These are phyloP conservation scores for Quercus glauca DNA, from an alignment of 306 rosid genomes.

Conservation along the genomic window DNA sequence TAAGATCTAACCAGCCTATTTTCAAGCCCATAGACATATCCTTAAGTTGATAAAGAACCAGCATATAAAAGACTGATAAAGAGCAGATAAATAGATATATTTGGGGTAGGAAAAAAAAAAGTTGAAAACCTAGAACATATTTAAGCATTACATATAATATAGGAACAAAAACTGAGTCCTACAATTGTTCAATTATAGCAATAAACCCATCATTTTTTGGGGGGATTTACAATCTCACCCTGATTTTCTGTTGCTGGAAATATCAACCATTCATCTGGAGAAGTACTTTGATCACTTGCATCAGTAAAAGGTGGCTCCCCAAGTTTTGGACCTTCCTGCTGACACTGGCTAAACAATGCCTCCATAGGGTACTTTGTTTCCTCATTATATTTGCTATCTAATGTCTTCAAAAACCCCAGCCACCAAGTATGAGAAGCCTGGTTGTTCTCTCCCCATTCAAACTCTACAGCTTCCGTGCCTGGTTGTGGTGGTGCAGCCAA, in stretches of 20 bases:
- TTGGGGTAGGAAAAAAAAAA: neutral
- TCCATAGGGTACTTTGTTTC: constrained; percentile 25
- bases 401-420: constrained; percentile 41
- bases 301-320: constrained; percentile 24
- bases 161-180: neutral
- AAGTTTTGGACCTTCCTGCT: neutral
- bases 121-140: neutral
- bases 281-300: constrained; percentile 21
- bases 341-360: neutral
- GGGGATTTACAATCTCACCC: constrained; percentile 13
- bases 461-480: constrained; percentile 25
- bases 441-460: constrained; percentile 42
- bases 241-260: constrained; percentile 22
- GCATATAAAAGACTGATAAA: neutral
- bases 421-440: constrained; percentile 51
- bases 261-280: constrained; percentile 55
- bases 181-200: neutral
- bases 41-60: no score
- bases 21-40: no score
- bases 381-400: constrained; percentile 24
- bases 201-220: neutral
- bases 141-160: neutral
- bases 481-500: constrained; percentile 25
- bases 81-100: neutral
- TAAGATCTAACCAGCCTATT: no score